Base-by-base conservation (phyloP, 2,329 filamentous ascomycete species). In the Monosporascus sp. region DNA sequence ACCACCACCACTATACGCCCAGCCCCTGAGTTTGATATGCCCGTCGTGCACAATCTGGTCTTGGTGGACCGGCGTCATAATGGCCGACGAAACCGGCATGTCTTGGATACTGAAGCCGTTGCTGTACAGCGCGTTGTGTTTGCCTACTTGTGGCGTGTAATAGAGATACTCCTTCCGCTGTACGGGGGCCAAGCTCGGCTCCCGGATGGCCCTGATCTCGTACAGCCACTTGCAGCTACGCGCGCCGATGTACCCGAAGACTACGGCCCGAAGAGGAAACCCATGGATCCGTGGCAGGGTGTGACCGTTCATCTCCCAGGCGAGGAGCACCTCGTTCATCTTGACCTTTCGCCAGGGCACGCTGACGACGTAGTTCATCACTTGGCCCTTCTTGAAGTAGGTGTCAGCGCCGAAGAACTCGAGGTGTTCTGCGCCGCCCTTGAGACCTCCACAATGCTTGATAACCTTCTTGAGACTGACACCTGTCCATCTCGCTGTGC, bases 221-320 rank as follows among this genome's bases (percentile, higher is more conserved):
- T 83, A 83, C 0, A 86, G 71, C 83, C 83, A 85, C 64, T 86
- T 86, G 53, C 80, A 77, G 54, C 77, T 81, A n/a, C 82, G 68
- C 0, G 85, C 86, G 1, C 85, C 86, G 53, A 88, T 87, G 58
- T 87, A 87, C 0, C 83, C 83, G 58, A 85, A 74, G 0, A 87
- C 84, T 0, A 88, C 76, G 0, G 77, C 73, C 5, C 86, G 76
- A 0, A 89, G 69, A 0, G 86, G 86, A 24, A 75, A 84, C 0
- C 86, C 86, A 55, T 89, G 86, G 54, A 88, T 87, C 11, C 74
- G 76, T 0, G 85, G 86, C 0, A 89, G 71, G 0, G 76, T 75
- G 55, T 86, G 72, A 5, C 80, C 85, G 57, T 89, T 89, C 86
- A 89, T 89, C 61, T 87, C 82, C 83, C 84, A 89, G 0, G 81